Percentiles rank a stretch among this genome's conserved stretches.
These are phyloP conservation scores for Peronosclerospora sorghi DNA, from an alignment of 352 stramenopile genomes.

Conservation along the genomic window DNA sequence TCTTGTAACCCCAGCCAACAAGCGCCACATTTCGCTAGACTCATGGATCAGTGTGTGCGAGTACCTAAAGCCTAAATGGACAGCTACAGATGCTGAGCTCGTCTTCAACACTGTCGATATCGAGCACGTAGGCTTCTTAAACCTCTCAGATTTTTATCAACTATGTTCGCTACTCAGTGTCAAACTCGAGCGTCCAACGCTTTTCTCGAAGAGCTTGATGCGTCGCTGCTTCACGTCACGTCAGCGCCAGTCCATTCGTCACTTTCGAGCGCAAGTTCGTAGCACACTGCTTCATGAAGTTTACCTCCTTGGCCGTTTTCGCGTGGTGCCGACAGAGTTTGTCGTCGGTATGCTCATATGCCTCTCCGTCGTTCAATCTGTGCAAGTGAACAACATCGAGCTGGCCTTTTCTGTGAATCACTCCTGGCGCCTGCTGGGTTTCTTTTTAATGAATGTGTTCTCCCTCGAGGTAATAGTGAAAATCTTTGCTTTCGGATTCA, in stretches of 20 bases:
- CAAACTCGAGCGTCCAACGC: constrained; percentile 40
- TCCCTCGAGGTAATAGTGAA: constrained; percentile 65
- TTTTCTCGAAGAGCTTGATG: constrained; percentile 33
- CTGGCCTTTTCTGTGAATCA: constrained; percentile 64
- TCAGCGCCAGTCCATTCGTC: constrained; percentile 38
- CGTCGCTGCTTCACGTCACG: constrained; percentile 32
- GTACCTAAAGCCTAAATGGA: constrained; percentile 70
- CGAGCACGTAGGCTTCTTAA: constrained; percentile 45
- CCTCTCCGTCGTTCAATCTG: constrained; percentile 62
- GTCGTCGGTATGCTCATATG: constrained; percentile 67
- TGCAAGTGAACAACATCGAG: constrained; percentile 78
- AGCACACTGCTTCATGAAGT: constrained; percentile 52
- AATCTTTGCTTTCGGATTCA: constrained; percentile 68
- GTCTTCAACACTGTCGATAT: constrained; percentile 77
- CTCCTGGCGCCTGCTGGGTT: constrained; percentile 61
- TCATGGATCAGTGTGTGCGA: constrained; percentile 64
- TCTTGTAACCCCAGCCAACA: constrained; percentile 34
- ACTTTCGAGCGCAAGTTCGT: constrained; percentile 38
- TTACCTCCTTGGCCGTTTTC: constrained; percentile 47
- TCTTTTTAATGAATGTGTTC: constrained; percentile 59
- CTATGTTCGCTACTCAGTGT: constrained; percentile 68
- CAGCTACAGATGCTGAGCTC: constrained; percentile 48
- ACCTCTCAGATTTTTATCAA: constrained; percentile 67
- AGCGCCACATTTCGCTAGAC: constrained; percentile 49
- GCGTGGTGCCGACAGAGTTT: constrained; percentile 58